Conservation (phyloP, 257 asterid species). For the Oldenlandia corymbosa region DNA sequence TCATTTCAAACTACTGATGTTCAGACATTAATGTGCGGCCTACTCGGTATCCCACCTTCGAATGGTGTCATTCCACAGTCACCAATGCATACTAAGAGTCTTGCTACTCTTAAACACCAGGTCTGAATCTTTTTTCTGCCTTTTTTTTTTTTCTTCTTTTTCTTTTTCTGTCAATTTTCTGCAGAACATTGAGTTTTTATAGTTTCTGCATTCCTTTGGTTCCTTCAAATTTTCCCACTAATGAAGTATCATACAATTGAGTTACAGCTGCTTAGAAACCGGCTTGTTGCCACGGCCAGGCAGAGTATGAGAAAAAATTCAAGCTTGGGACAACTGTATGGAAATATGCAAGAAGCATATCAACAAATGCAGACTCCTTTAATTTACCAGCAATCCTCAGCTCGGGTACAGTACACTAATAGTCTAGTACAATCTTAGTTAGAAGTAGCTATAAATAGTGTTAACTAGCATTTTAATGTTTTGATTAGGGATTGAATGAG, state of each 20-base stretch:
- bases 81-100: conserved; percentile 86
- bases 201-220: neutral
- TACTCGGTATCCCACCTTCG: conserved; percentile 82
- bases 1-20: neutral
- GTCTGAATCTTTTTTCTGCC: no score
- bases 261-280: conserved; percentile 72
- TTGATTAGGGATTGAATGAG: conserved; percentile 74
- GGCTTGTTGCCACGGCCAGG: conserved; percentile 62
- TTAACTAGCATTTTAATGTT: neutral
- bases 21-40: conserved; percentile 83
- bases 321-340: conserved; percentile 71
- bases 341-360: conserved; percentile 89
- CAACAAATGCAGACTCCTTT: conserved; percentile 86
- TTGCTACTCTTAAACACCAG: conserved; percentile 93
- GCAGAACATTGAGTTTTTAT: no score
- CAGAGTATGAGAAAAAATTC: conserved; percentile 59
- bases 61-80: conserved; percentile 93
- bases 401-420: conserved; percentile 40
- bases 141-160: no score
- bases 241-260: no score
- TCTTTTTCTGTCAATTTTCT: no score
- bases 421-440: no score
- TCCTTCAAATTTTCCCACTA: no score
- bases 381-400: conserved; percentile 59
- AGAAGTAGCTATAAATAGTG: neutral